Conservation (phyloP, 2,329 filamentous ascomycete species). For the Cladosporium sphaerospermum region DNA sequence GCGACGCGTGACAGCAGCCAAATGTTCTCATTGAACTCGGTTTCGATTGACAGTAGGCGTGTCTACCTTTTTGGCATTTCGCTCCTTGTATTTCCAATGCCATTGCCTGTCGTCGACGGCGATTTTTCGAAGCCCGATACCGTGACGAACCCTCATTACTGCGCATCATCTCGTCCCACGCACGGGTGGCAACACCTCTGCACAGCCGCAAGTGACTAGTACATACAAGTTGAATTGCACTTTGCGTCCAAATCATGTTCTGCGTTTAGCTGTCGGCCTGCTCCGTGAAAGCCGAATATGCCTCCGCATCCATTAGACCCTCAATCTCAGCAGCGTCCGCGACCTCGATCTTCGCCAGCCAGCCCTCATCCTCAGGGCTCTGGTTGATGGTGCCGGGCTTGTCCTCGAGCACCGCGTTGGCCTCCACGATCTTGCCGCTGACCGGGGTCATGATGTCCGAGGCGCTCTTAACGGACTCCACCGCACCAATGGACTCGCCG, state of each 20-base stretch:
- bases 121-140: too few relatives aligned
- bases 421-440: constrained; percentile 65
- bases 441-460: constrained; percentile 93
- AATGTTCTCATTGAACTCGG: too few relatives aligned
- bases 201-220: not conserved
- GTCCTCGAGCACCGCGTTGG: constrained; percentile 72
- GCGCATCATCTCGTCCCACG: too few relatives aligned
- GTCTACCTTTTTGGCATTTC: too few relatives aligned
- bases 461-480: constrained; percentile 98
- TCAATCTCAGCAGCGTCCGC: constrained; percentile 65
- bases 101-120: too few relatives aligned
- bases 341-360: constrained; percentile 85
- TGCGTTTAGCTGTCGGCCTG: constrained; percentile 28
- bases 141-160: too few relatives aligned
- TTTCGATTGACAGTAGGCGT: too few relatives aligned
- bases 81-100: too few relatives aligned
- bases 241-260: not conserved
- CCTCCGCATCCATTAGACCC: constrained; percentile 66
- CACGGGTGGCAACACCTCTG: too few relatives aligned
- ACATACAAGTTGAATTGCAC: constrained; percentile 12
- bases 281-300: constrained; percentile 70
- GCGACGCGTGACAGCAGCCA: too few relatives aligned
- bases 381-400: constrained; percentile 84
- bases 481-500: constrained; percentile 84
- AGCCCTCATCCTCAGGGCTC: constrained; percentile 82